phyloP scores from a whole-genome alignment of 208 protist genomes.

The Leptomonas seymouri region DNA sequence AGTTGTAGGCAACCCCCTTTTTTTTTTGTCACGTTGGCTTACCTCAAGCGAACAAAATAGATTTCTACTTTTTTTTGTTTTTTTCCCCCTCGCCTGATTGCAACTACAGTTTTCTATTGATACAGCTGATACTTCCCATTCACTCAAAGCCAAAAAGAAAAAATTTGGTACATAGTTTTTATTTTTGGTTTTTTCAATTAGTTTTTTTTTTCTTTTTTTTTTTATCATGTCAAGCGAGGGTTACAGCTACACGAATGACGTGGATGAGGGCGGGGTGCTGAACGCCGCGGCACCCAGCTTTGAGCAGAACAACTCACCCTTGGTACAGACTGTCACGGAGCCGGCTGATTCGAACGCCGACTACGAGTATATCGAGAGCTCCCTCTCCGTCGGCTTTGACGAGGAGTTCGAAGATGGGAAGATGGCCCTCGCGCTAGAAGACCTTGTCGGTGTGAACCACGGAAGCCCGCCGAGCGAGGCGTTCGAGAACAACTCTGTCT shows the following conservation, averaged over 20 bases:
- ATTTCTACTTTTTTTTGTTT: too few relatives aligned
- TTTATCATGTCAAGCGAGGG: constrained; percentile 24
- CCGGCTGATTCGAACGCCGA: constrained; percentile 13
- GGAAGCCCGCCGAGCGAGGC: constrained; percentile 17
- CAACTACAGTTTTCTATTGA: too few relatives aligned
- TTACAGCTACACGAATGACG: constrained; percentile 37
- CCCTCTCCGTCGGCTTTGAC: constrained; percentile 12
- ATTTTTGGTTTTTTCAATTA: not conserved
- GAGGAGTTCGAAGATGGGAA: constrained; percentile 10
- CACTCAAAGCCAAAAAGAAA: too few relatives aligned
- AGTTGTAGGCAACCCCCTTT: too few relatives aligned
- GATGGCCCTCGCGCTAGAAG: constrained; percentile 24
- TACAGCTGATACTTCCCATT: too few relatives aligned
- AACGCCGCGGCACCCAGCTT: not conserved
- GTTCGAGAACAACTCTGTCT: constrained; percentile 32
- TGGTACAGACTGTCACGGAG: constrained; percentile 7
- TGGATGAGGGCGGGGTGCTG: constrained; percentile 15
- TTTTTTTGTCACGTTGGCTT: too few relatives aligned
- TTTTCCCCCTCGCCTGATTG: too few relatives aligned
- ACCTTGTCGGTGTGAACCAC: constrained; percentile 24
- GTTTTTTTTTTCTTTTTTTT: constrained; percentile 23
- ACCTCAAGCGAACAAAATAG: too few relatives aligned
- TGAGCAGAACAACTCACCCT: constrained; percentile 24
- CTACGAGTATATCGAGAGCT: constrained; percentile 28
- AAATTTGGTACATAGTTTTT: too few relatives aligned